A percentile compares a stretch with the other conserved stretches of the same genome.
Evolutionary conservation across 495 filamentous ascomycete species (phyloP).

Genomic region (Aspergillus wentii): DNA sequence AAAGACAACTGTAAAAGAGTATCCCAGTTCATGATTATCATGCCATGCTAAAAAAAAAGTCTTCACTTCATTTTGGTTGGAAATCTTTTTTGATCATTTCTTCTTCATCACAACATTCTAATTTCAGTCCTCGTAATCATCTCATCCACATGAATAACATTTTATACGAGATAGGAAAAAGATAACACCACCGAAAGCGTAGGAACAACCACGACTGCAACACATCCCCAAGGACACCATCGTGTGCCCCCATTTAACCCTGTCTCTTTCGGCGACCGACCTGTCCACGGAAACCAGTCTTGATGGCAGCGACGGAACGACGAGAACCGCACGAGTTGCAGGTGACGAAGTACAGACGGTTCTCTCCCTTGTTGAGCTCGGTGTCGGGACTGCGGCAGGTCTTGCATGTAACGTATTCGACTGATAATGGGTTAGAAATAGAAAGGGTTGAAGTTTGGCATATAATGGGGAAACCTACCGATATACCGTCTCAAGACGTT

Average conservation of each 20-base stretch:
- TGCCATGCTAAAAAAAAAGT: slow-evolving; percentile 16
- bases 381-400: slow-evolving; percentile 94
- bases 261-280: slow-evolving; percentile 85
- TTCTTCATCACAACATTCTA: slow-evolving; percentile 1
- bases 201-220: neutral
- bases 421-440: slow-evolving; percentile 34
- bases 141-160: slow-evolving; percentile 11
- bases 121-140: slow-evolving; percentile 2
- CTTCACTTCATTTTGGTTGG: slow-evolving; percentile 20
- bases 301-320: slow-evolving; percentile 93
- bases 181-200: slow-evolving; percentile 5
- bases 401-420: slow-evolving; percentile 98
- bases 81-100: slow-evolving; percentile 4
- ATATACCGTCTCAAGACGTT: slow-evolving; percentile 92
- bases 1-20: slow-evolving; percentile 5
- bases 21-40: slow-evolving; percentile 17
- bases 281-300: slow-evolving; percentile 98
- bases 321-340: slow-evolving; percentile 87
- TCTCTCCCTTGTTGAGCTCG: slow-evolving; percentile 97
- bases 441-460: too few species aligned
- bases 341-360: slow-evolving; percentile 82
- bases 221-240: slow-evolving; percentile 7
- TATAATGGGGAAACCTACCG: slow-evolving; percentile 56
- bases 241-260: slow-evolving; percentile 26
- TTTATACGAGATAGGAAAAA: slow-evolving; percentile 16